A percentile compares a stretch with the other conserved stretches of the same genome.
phyloP scores from a whole-genome alignment of 345 rosid species.

The Turritis glabra region DNA sequence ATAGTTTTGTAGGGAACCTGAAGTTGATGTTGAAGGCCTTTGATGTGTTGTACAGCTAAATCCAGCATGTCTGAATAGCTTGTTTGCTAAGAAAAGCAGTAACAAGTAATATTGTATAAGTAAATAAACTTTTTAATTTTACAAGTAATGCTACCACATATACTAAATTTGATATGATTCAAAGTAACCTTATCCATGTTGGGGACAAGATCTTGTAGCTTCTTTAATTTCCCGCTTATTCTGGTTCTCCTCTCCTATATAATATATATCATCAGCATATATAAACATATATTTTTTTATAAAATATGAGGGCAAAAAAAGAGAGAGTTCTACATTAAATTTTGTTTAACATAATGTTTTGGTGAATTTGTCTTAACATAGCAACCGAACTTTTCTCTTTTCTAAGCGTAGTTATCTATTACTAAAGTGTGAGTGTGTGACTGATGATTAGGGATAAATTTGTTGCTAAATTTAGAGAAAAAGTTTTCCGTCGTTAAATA shows the following conservation, averaged over 20 bases:
- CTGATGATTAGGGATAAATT: not conserved
- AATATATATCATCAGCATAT: not conserved
- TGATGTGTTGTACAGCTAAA: constrained; percentile 93
- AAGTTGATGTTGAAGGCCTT: constrained; percentile 86
- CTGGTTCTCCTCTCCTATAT: constrained; percentile 93
- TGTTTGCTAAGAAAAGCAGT: constrained; percentile 67
- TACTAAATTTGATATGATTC: not conserved
- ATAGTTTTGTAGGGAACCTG: constrained; percentile 51
- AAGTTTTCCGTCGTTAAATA: constrained; percentile 9
- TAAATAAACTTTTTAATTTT: not conserved
- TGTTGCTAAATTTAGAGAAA: not conserved
- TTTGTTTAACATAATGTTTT: too few species aligned
- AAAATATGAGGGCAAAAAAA: not conserved
- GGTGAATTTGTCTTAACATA: too few species aligned
- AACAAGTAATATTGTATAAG: not conserved
- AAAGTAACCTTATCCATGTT: constrained; percentile 94
- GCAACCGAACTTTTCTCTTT: too few species aligned
- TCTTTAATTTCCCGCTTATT: constrained; percentile 90
- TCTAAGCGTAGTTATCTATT: too few species aligned
- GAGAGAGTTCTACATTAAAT: not conserved
- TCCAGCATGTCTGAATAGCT: constrained; percentile 98
- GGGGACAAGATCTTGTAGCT: constrained; percentile 95
- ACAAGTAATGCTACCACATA: not conserved
- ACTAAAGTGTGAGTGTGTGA: too few species aligned
- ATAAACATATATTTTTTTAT: too few species aligned